Evolutionary conservation across 2,329 filamentous ascomycete species (phyloP), one percentile per base, ranked within the genome.

Genomic region (Fulvia fulva): DNA sequence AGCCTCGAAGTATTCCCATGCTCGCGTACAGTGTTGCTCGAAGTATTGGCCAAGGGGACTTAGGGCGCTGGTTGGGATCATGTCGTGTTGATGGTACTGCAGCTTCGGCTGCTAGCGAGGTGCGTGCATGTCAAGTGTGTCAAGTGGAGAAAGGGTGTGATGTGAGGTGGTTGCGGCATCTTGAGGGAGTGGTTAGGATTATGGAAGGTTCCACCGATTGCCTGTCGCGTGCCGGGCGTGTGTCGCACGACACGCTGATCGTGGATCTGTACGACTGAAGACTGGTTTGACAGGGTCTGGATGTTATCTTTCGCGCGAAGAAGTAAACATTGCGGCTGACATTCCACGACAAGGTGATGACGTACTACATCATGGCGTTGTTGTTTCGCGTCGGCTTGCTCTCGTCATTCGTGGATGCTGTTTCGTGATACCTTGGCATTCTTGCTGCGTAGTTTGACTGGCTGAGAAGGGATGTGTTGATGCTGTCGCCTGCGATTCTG

Each of bases 21-120:
- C 58, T 32, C 43, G 52, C 30, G 44, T 55, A 32, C 53, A 59
- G n/a, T 58, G 50, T n/a, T 47, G 19, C 37, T 60, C 58, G 34
- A 63, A 61, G n/a, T 53, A 26, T 37, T 62, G 60, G 19, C 60
- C 60, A 4, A 59, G 51, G 26, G 57, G 54, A 53, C 59, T 62
- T 21, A 62, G 49, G 22, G 41, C 55, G 25, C 47, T 53, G 21
- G 59, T 61, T 5, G 59, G 59, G n/a, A 61, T 55, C 16, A 55
- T 58, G 8, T 37, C 43, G 41, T 11, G 52, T 30, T 26, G 23
- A 23, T 2, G 22, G 25, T 50, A 50, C 19, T 50, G 30, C 23
- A 34, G n/a, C 16, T 8, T 5, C 19, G 19, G 14, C 49, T 28
- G n/a, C 28, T 23, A 41, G 14, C 28, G 41, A 41, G 14, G 37